Percentiles rank a stretch among this genome's conserved stretches.
Conservation (phyloP, 176 grass and related monocot species). For the Carex pumila region DNA sequence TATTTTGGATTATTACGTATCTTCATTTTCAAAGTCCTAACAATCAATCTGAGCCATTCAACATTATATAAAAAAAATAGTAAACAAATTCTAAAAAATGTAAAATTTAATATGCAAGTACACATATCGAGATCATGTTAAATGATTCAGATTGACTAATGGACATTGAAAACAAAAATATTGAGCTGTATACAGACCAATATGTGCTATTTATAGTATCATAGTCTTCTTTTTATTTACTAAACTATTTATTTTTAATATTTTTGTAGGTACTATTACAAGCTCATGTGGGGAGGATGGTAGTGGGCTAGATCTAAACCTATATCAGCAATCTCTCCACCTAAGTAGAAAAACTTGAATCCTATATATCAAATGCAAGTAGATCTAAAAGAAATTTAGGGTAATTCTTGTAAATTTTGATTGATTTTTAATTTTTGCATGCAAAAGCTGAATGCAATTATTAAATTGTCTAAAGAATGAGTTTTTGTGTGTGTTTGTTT, state of each 20-base stretch:
- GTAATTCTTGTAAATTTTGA: neutral
- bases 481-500: neutral
- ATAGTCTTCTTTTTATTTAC: neutral
- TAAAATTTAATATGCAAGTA: no score
- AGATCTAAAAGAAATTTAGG: conserved; percentile 17
- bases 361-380: conserved; percentile 31
- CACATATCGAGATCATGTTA: no score
- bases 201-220: no score
- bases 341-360: conserved; percentile 45
- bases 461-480: neutral
- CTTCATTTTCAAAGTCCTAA: no score
- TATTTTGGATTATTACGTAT: no score
- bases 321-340: conserved; percentile 61
- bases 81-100: no score
- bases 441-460: neutral
- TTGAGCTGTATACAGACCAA: no score
- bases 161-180: no score
- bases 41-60: no score
- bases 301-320: conserved; percentile 55
- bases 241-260: neutral
- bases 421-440: neutral
- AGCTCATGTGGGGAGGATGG: conserved; percentile 54
- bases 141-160: no score
- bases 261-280: conserved; percentile 43
- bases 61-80: no score